Base-by-base conservation (phyloP, 1,284 basidiomycete genomes). In the Agroathelia rolfsii region DNA sequence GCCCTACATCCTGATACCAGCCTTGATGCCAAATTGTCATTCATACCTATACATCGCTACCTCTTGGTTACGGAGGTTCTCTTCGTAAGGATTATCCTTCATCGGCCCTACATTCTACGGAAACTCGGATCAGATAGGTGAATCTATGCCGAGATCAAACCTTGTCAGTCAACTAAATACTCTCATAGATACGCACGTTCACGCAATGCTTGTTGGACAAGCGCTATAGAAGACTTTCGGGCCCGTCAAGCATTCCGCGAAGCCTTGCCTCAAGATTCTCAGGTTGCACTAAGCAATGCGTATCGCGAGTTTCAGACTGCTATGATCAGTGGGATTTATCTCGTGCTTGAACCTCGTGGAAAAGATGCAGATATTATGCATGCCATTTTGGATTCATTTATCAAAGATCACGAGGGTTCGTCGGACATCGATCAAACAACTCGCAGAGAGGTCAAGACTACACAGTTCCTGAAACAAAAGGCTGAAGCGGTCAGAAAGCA, bases 281-380 rank as follows among this genome's bases (percentile, higher is more conserved):
- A 69, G 16, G 72, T 74, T 42, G 75, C 77, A 28, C 64, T 85
- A 23, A 75, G 80, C 42, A 85, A 82, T 42, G 80, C 79, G 7
- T 87, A 86, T 48, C 66, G 83, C 33, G 83, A 86, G 47, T 87
- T 87, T 54, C 82, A 86, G 51, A 77, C 82, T 3, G 79, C 83
- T 4, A 84, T 88, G 82, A 79, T 87, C 40, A 79, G 78, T 41
- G 84, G 85, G 6, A 85, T 88, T 35, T 85, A 85, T 49, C 69
- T 86, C 30, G 73, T 84, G 26, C 61, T 88, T 13, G 72, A 88
- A 42, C 84, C 82, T 2, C 71, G 64, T 30, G 82, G 82, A 2
- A 62, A 66, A 42, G 67, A 83, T 45, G 72, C 75, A 5, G 61
- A 60, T 3, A 66, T 62, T 28, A 87, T 88, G 79, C 77, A 80